phyloP scores from a whole-genome alignment of 1,139 yeast genomes.

The Kurtzmaniella quercitrusa region DNA sequence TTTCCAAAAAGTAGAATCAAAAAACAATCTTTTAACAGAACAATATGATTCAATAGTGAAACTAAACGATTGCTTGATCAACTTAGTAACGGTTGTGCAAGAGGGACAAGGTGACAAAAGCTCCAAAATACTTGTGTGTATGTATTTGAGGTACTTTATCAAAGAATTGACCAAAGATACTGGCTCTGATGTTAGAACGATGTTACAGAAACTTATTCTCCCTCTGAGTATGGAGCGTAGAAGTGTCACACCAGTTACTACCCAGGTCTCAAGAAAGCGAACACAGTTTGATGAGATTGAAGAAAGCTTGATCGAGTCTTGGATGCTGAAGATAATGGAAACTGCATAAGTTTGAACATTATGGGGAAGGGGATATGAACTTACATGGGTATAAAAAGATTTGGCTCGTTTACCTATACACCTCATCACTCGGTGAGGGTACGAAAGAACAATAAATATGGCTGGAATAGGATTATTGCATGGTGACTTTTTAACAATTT shows the following conservation, averaged over 20 bases:
- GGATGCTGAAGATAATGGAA: slow-evolving; percentile 37
- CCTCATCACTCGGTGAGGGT: no score
- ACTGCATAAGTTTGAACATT: no score
- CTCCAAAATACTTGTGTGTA: slow-evolving; percentile 29
- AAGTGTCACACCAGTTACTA: neutral
- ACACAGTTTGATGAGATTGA: slow-evolving; percentile 44
- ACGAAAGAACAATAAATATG: neutral
- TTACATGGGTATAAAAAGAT: no score
- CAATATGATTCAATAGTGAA: slow-evolving; percentile 34
- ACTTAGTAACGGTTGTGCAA: slow-evolving; percentile 23
- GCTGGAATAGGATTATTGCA: neutral
- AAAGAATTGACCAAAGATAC: slow-evolving; percentile 31
- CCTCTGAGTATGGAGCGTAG: slow-evolving; percentile 27
- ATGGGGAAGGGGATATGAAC: no score
- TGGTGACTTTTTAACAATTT: neutral
- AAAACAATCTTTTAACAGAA: slow-evolving; percentile 28
- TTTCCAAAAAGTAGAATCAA: slow-evolving; percentile 32
- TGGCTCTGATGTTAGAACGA: slow-evolving; percentile 13
- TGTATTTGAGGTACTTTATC: slow-evolving; percentile 37
- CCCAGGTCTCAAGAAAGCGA: neutral
- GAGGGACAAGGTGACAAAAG: slow-evolving; percentile 15
- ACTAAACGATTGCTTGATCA: slow-evolving; percentile 28
- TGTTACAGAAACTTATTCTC: slow-evolving; percentile 28
- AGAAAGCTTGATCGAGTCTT: slow-evolving; percentile 37
- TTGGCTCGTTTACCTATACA: no score